Evolutionary conservation across 805 yeast species (phyloP).

Genomic region (Monosporozyma aerobia): DNA sequence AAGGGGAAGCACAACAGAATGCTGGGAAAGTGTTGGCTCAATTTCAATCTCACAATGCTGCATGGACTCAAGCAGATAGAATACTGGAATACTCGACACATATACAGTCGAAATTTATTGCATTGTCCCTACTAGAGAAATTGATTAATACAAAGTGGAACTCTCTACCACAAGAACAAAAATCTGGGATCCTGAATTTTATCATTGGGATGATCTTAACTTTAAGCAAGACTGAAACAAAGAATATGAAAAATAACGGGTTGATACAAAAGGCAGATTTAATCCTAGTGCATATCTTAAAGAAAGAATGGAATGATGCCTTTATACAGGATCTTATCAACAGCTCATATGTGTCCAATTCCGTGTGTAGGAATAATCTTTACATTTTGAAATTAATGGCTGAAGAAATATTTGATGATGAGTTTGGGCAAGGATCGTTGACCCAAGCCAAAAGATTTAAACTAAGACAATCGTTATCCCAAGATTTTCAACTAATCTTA

Average conservation of each 20-base stretch:
- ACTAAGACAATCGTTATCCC: slow-evolving; percentile 70
- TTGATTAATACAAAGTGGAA: slow-evolving; percentile 88
- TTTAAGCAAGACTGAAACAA: slow-evolving; percentile 66
- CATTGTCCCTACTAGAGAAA: slow-evolving; percentile 78
- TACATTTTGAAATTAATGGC: slow-evolving; percentile 72
- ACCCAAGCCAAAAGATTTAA: slow-evolving; percentile 84
- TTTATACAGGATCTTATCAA: slow-evolving; percentile 85
- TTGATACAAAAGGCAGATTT: slow-evolving; percentile 85
- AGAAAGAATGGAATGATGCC: slow-evolving; percentile 96
- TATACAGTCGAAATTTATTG: slow-evolving; percentile 84
- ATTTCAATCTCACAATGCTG: slow-evolving; percentile 84
- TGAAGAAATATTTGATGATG: slow-evolving; percentile 81
- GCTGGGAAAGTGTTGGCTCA: slow-evolving; percentile 65
- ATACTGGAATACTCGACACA: slow-evolving; percentile 67
- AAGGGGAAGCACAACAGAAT: slow-evolving; percentile 51
- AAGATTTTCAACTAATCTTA: slow-evolving; percentile 86
- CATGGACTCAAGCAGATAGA: slow-evolving; percentile 88
- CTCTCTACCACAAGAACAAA: slow-evolving; percentile 73
- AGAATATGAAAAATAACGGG: slow-evolving; percentile 37
- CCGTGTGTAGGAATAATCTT: slow-evolving; percentile 96
- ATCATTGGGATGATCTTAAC: slow-evolving; percentile 86
- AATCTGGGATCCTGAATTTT: slow-evolving; percentile 85
- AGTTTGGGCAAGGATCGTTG: slow-evolving; percentile 78
- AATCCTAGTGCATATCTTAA: slow-evolving; percentile 83
- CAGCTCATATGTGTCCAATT: slow-evolving; percentile 71